Conservation (phyloP, 1,284 basidiomycete genomes). For the Mycosarcoma maydis region DNA sequence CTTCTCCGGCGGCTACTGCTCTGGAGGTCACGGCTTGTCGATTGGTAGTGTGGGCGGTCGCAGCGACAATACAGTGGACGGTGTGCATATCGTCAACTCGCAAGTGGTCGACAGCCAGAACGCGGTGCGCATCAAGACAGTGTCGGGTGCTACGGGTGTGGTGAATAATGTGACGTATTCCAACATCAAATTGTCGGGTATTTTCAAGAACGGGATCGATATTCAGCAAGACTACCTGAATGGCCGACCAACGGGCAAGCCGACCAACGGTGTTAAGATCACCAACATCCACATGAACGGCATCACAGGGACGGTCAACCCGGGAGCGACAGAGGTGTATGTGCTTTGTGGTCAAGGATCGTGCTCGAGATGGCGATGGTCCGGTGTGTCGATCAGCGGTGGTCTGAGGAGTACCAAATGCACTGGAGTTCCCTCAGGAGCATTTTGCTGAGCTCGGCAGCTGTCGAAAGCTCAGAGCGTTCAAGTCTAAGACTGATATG, state of each 20-base stretch:
- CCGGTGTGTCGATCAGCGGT: constrained; percentile 11
- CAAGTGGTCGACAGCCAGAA: constrained; percentile 23
- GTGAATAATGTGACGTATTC: constrained; percentile 37
- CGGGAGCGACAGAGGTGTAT: constrained; percentile 11
- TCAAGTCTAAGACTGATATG: too few species aligned
- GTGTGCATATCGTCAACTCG: constrained; percentile 20
- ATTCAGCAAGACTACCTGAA: constrained; percentile 41
- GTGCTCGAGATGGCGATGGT: constrained; percentile 26
- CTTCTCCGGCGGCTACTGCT: constrained; percentile 21
- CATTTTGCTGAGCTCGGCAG: constrained; percentile 2
- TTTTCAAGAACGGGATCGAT: constrained; percentile 30
- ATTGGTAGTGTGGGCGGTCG: constrained; percentile 40
- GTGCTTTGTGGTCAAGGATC: constrained; percentile 26
- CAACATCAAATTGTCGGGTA: constrained; percentile 18
- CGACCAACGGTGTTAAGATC: constrained; percentile 32
- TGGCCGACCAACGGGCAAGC: constrained; percentile 18
- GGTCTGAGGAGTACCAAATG: constrained; percentile 16
- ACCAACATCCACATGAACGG: constrained; percentile 26
- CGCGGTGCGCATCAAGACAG: constrained; percentile 42
- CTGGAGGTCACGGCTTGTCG: constrained; percentile 38
- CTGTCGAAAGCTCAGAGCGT: background rate
- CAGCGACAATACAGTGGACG: constrained; percentile 29
- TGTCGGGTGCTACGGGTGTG: constrained; percentile 20
- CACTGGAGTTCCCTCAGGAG: constrained; percentile 11
- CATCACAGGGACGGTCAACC: constrained; percentile 21